These are phyloP conservation scores for Auriscalpium vulgare DNA, from an alignment of 768 basidiomycete genomes.

Conservation along the genomic window DNA sequence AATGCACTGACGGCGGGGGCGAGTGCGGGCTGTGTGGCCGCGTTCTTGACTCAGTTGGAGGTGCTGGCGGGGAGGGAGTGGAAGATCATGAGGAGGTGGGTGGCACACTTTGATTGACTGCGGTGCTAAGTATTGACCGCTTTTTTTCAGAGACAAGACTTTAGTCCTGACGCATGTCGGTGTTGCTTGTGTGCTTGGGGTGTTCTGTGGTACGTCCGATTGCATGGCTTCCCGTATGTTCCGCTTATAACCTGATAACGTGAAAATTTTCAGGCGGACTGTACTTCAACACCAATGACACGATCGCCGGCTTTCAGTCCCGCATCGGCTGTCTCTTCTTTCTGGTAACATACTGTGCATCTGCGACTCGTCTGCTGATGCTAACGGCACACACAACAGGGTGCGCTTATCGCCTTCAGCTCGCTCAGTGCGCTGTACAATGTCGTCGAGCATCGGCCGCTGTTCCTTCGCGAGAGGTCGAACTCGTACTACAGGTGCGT, in stretches of 20 bases:
- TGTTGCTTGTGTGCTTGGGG: slow-evolving; percentile 66
- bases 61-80: slow-evolving; percentile 78
- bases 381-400: slow-evolving; percentile 32
- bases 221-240: neutral
- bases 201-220: slow-evolving; percentile 63
- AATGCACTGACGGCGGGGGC: slow-evolving; percentile 6
- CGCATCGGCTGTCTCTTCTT: slow-evolving; percentile 94
- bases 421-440: slow-evolving; percentile 87
- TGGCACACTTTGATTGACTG: neutral
- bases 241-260: neutral
- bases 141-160: slow-evolving; percentile 62
- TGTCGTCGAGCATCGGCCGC: slow-evolving; percentile 70
- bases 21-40: slow-evolving; percentile 46
- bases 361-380: slow-evolving; percentile 2
- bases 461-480: slow-evolving; percentile 88
- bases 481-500: slow-evolving; percentile 75
- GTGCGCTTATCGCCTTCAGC: slow-evolving; percentile 86
- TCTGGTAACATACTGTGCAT: slow-evolving; percentile 37
- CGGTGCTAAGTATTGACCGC: slow-evolving; percentile 1
- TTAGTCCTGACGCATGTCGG: slow-evolving; percentile 74
- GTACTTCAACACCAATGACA: slow-evolving; percentile 72
- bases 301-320: slow-evolving; percentile 90
- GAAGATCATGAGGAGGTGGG: slow-evolving; percentile 67
- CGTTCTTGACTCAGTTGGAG: slow-evolving; percentile 85
- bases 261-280: slow-evolving; percentile 52